A percentile compares a stretch with the other conserved stretches of the same genome.
phyloP scores from a whole-genome alignment of 352 stramenopile genomes.

The Pythium dissotocum region DNA sequence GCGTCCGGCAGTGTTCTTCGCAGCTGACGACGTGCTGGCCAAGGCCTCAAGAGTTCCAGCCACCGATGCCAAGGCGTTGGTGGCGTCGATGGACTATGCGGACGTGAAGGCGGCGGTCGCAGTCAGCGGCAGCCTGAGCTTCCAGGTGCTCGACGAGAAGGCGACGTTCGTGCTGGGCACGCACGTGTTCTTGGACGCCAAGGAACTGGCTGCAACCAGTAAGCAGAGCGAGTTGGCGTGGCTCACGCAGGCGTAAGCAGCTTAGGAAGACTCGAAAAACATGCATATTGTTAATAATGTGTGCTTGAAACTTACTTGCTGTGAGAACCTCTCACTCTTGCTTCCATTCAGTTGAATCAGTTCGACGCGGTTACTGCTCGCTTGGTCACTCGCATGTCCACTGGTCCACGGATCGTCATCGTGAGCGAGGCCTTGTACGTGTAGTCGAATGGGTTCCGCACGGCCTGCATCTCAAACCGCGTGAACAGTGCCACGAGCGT shows the following conservation, averaged over 20 bases:
- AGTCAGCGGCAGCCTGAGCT: conserved; percentile 35
- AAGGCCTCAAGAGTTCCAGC: conserved; percentile 44
- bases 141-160: conserved; percentile 44
- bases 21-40: conserved; percentile 41
- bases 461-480: too few relatives aligned
- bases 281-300: too few relatives aligned
- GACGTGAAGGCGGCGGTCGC: conserved; percentile 67
- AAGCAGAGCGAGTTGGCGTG: conserved; percentile 48
- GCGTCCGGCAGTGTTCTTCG: conserved; percentile 77
- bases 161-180: conserved; percentile 54
- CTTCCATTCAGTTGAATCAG: too few relatives aligned
- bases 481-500: too few relatives aligned
- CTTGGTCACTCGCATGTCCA: too few relatives aligned
- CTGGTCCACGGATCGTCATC: too few relatives aligned
- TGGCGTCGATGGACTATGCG: conserved; percentile 80
- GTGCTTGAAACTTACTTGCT: too few relatives aligned
- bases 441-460: too few relatives aligned
- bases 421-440: too few relatives aligned
- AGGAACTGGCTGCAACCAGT: conserved; percentile 50
- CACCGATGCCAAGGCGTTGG: conserved; percentile 59
- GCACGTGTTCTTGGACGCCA: conserved; percentile 78
- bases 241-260: conserved; percentile 32
- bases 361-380: too few relatives aligned
- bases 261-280: too few relatives aligned
- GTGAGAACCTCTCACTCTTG: too few relatives aligned